Conservation (phyloP, 2,329 filamentous ascomycete species). For the Fusarium irregulare region DNA sequence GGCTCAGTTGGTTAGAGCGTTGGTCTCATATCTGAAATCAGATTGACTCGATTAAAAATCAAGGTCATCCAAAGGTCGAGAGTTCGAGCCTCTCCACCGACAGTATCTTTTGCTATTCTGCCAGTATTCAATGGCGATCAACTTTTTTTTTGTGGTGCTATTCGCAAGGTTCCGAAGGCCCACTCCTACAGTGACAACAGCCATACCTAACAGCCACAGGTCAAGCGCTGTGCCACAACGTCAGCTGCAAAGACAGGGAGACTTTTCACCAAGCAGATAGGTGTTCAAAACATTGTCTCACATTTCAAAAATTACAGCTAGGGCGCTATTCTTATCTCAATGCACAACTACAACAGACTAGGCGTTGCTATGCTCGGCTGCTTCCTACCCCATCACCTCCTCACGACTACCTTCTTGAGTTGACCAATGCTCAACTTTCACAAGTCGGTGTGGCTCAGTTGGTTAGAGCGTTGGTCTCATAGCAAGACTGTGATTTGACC, state of each 20-base stretch:
- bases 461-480: conserved; percentile 44
- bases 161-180: background rate
- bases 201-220: background rate
- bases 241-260: background rate
- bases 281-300: background rate
- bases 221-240: background rate
- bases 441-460: conserved; percentile 40
- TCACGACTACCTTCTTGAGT: background rate
- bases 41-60: conserved; percentile 40
- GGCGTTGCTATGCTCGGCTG: background rate
- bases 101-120: conserved; percentile 14
- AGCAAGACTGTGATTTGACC: conserved; percentile 27
- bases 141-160: background rate
- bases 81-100: conserved; percentile 48
- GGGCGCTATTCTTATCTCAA: background rate
- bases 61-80: conserved; percentile 47
- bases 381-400: background rate
- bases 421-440: background rate
- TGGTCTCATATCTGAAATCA: conserved; percentile 42
- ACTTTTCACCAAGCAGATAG: background rate
- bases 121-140: background rate
- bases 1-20: conserved; percentile 49
- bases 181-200: background rate
- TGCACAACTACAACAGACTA: background rate
- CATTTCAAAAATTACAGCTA: background rate